Evolutionary conservation across 1,284 basidiomycete genomes (phyloP), one percentile per base, ranked within the genome.

Genomic region (Anthracocystis panici-leucophaei): DNA sequence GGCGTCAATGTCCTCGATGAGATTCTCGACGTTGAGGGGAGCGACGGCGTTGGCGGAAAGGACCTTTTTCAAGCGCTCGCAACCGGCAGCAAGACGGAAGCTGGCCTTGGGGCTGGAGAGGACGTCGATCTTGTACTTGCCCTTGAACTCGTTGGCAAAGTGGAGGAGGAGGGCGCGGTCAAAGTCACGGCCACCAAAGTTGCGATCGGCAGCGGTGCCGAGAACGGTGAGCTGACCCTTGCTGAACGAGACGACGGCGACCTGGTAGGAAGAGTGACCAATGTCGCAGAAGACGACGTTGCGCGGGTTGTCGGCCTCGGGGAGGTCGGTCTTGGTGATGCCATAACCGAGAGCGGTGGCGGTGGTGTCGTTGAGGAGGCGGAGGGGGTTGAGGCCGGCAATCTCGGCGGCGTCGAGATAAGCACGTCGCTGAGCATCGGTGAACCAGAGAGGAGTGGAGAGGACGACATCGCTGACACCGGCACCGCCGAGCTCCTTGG

Each of bases 51-150:
- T 84, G 68, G 83, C 83, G 21, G 83, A 84, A 11, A 84, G 80
- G n/a, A 84, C 83, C 79, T 84, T 84, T 65, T 84, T 84, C 61
- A 84, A 70, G 42, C 82, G 79, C 75, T 84, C 83, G 67, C 83
- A 84, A 45, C 82, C 83, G 51, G 83, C 77, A 20, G 75, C 70
- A 38, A 84, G 75, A 61, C 83, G 82, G 83, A 84, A 84, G 71
- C 78, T 78, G 61, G 83, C 81, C 76, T 84, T 84, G 56, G 79
- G 79, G 71, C 74, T 84, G 67, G 81, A 83, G 52, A 82, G 69
- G 38, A 84, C 81, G 46, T 84, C 83, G 68, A 84, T 79, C 75
- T 84, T 84, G 81, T 84, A 84, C 75, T 84, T 84, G 53, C 57
- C 76, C 81, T 84, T 83, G 77, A 84, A 84, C 72, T 84, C 83